Evolutionary conservation across 306 rosid genomes (phyloP), one percentile per base, ranked within the genome.

Genomic region (Rosa lucieae): DNA sequence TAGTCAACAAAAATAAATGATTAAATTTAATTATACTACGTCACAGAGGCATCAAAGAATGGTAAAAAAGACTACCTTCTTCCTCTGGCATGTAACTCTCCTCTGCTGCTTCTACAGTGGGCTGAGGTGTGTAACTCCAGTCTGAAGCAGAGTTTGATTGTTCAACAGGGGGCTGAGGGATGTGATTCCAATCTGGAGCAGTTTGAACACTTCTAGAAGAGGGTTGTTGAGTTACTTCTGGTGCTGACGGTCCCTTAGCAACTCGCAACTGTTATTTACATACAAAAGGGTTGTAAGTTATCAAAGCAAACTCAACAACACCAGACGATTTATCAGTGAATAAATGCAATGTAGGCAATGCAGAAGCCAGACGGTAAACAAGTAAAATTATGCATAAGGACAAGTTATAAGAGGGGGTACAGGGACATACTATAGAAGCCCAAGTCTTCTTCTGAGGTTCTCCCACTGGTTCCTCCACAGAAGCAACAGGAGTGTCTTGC

Each of bases 371-470:
- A 52, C 13, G 43, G 66, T 32, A 14, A 43, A 70, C 39, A 59
- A 10, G 65, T 5, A 40, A 51, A 69, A 47, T 17, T 56, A 49
- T 29, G 42, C 29, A 46, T 58, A 74, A 15, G 35, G 10, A 18
- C 20, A 35, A 44, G 21, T 18, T 40, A 18, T 0, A 18, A 58
- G 72, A 68, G 59, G 3, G 58, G 39, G 29, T 73, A 56, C 21
- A 56, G 55, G 76, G 51, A 76, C 97, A 59, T 93, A 96, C 99
- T 74, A 96, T 93, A 55, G 99, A 93, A 81, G 99, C 98, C 66
- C 87, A 96, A 77, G 97, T 91, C 83, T 86, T 93, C 90, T 87
- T 93, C 23, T 87, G 84, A 81, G 92, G 89, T 82, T 93, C 99
- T 80, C 89, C 97, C 32, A 78, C 80, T 3, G 86, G 89, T 77